A percentile compares a stretch with the other conserved stretches of the same genome.
phyloP scores from a whole-genome alignment of 2,329 filamentous ascomycete genomes.

The Aspergillus eucalypticola region DNA sequence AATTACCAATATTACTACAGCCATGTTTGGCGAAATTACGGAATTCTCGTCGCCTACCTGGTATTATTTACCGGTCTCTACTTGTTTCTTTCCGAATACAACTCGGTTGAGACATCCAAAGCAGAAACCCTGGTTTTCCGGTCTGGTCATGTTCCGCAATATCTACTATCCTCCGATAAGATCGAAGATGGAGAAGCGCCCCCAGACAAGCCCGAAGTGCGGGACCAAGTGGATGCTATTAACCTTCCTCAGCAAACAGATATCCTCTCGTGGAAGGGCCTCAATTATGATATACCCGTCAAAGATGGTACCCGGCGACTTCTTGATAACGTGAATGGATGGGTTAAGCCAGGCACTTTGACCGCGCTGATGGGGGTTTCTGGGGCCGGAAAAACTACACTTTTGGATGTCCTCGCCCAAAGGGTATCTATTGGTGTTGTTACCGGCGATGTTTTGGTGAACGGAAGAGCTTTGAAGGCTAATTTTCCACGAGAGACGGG shows the following conservation, averaged over 20 bases:
- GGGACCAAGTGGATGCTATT: constrained; percentile 51
- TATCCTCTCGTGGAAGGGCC: constrained; percentile 77
- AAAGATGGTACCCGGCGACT: constrained; percentile 25
- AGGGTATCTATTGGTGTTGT: constrained; percentile 86
- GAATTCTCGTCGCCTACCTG: constrained; percentile 66
- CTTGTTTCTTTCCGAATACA: constrained; percentile 46
- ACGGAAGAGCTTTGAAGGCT: constrained; percentile 66
- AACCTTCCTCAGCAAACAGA: constrained; percentile 60
- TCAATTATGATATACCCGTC: constrained; percentile 74
- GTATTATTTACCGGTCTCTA: constrained; percentile 63
- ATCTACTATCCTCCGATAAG: constrained; percentile 44
- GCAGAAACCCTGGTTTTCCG: constrained; percentile 76
- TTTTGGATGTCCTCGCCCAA: constrained; percentile 81
- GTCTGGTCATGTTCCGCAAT: constrained; percentile 47
- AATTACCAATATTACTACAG: constrained; percentile 58
- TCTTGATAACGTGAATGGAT: constrained; percentile 64
- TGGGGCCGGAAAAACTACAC: constrained; percentile 87
- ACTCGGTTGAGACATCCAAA: constrained; percentile 68
- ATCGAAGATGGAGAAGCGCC: neutral
- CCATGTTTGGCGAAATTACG: constrained; percentile 69
- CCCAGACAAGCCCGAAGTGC: neutral
- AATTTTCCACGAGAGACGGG: constrained; percentile 39
- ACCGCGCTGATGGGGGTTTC: constrained; percentile 90
- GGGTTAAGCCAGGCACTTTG: constrained; percentile 87
- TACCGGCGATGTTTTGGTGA: constrained; percentile 78